These are phyloP conservation scores for Spongospora subterranea DNA, from an alignment of 208 protist genomes.

Conservation along the genomic window DNA sequence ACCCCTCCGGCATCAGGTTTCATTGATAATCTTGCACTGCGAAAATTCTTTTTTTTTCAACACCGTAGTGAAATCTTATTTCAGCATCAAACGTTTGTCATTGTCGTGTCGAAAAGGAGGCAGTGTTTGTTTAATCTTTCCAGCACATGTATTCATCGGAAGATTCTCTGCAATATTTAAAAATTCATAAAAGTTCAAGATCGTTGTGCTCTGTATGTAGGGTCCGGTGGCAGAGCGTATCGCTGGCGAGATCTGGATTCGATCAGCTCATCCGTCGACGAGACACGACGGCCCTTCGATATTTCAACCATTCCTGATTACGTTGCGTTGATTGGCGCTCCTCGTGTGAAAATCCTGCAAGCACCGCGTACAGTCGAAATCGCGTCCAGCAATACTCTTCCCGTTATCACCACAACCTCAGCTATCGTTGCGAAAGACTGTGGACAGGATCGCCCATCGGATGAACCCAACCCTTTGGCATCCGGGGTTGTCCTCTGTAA, in stretches of 20 bases:
- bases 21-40: too few relatives aligned
- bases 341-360: too few relatives aligned
- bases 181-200: too few relatives aligned
- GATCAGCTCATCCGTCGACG: not conserved
- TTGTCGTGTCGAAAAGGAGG: not conserved
- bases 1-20: too few relatives aligned
- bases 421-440: not conserved
- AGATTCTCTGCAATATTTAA: too few relatives aligned
- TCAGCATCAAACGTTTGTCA: not conserved
- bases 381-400: not conserved
- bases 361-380: too few relatives aligned
- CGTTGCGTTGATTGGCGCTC: not conserved
- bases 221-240: not conserved
- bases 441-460: not conserved
- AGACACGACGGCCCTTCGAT: not conserved
- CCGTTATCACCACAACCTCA: not conserved
- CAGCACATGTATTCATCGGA: too few relatives aligned
- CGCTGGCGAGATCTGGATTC: not conserved
- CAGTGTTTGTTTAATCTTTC: too few relatives aligned
- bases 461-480: not conserved
- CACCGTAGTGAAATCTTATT: not conserved
- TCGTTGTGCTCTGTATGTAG: too few relatives aligned
- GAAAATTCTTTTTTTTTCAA: too few relatives aligned
- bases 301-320: slow-evolving; percentile 5
- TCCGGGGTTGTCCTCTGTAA: not conserved